Evolutionary conservation across 1,284 basidiomycete species (phyloP).

Genomic region (Cutaneotrichosporon arboriforme): DNA sequence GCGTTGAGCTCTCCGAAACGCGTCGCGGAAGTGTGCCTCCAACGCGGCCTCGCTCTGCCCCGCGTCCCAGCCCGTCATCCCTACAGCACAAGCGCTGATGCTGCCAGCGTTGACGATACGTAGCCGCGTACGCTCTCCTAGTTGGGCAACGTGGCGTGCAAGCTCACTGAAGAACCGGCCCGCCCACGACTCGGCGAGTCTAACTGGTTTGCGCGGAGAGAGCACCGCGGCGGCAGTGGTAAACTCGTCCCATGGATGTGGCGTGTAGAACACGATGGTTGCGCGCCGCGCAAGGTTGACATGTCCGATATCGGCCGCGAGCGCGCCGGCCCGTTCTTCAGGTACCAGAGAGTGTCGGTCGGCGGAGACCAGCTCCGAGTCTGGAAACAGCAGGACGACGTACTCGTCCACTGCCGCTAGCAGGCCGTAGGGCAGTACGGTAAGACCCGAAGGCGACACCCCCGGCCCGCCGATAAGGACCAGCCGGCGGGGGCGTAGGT

Average conservation of each 20-base stretch:
- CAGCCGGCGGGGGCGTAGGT: not conserved
- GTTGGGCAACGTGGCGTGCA: not conserved
- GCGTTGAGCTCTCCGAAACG: not conserved
- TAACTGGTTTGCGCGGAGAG: too few species aligned
- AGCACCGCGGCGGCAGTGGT: not conserved
- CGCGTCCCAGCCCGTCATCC: not conserved
- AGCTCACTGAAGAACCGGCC: constrained; percentile 8
- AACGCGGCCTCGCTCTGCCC: not conserved
- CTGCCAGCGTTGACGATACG: constrained; percentile 6
- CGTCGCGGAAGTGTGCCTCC: not conserved
- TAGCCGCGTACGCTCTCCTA: not conserved
- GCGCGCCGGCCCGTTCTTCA: not conserved
- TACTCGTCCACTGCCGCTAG: constrained; percentile 3
- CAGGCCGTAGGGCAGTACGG: not conserved
- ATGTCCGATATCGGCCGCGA: constrained; percentile 3
- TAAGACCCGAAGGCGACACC: not conserved
- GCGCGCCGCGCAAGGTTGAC: not conserved
- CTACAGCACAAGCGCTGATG: not conserved
- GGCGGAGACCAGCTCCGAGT: not conserved
- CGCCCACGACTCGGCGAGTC: not conserved
- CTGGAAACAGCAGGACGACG: not conserved
- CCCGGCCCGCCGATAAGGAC: not conserved
- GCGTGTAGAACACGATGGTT: constrained; percentile 2
- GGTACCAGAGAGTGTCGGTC: not conserved
- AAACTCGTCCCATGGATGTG: not conserved